These are phyloP conservation scores for Microbotryomycetes sp. DNA, from an alignment of 1,284 basidiomycete species.

Conservation along the genomic window DNA sequence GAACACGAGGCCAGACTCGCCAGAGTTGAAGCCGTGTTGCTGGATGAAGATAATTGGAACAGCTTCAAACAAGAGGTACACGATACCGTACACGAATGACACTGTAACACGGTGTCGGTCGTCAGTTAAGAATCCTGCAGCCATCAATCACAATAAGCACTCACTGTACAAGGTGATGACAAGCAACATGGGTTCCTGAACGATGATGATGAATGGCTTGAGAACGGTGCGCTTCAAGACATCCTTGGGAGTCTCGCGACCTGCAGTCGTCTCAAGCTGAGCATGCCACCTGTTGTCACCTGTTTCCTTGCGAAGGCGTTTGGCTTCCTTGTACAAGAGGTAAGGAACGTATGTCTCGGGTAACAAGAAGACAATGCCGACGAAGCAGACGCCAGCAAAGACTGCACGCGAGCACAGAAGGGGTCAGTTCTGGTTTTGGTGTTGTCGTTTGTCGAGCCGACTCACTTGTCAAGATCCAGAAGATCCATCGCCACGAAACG, in stretches of 20 bases:
- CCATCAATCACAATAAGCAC: not conserved
- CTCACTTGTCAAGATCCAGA: slow-evolving; percentile 58
- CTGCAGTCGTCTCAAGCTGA: slow-evolving; percentile 38
- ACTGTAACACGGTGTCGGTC: slow-evolving; percentile 7
- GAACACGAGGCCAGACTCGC: slow-evolving; percentile 49
- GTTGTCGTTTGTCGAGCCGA: not conserved
- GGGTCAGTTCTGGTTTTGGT: not conserved
- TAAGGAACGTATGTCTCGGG: slow-evolving; percentile 46
- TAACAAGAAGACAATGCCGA: slow-evolving; percentile 58
- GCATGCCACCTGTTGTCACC: slow-evolving; percentile 59
- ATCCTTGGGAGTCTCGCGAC: slow-evolving; percentile 38
- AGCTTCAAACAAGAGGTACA: slow-evolving; percentile 42
- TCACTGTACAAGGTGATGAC: slow-evolving; percentile 50
- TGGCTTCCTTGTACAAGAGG: slow-evolving; percentile 52
- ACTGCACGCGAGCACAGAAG: slow-evolving; percentile 20
- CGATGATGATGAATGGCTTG: slow-evolving; percentile 57
- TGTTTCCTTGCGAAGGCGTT: slow-evolving; percentile 52
- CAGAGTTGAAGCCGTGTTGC: slow-evolving; percentile 48
- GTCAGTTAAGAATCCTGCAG: slow-evolving; percentile 17
- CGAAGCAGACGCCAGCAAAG: slow-evolving; percentile 47
- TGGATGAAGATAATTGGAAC: slow-evolving; percentile 48
- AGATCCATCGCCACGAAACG: slow-evolving; percentile 60
- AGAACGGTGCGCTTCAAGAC: slow-evolving; percentile 46
- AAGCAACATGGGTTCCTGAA: slow-evolving; percentile 70
- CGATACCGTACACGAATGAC: slow-evolving; percentile 30